A percentile compares a stretch with the other conserved stretches of the same genome.
Evolutionary conservation across 1,284 basidiomycete genomes (phyloP).

Genomic region (Boletus semigastroideus): DNA sequence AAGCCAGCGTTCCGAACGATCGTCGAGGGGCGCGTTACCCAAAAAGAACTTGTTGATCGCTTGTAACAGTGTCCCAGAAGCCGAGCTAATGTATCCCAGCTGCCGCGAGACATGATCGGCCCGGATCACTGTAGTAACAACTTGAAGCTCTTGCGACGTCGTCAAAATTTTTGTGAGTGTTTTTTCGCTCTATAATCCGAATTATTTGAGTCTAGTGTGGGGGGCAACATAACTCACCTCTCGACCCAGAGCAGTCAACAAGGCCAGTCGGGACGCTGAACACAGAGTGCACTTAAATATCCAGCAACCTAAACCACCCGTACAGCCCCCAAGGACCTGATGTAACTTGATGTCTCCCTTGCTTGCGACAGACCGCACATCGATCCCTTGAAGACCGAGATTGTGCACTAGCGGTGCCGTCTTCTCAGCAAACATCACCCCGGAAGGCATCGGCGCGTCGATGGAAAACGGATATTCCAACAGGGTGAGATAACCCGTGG

Average conservation of each 20-base stretch:
- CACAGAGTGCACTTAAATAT: not conserved
- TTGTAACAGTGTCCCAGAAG: not conserved
- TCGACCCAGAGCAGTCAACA: not conserved
- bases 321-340: not conserved
- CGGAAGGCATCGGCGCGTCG: not conserved
- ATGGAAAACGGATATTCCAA: not conserved
- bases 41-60: not conserved
- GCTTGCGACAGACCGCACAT: not conserved
- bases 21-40: not conserved
- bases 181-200: not conserved
- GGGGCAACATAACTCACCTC: not conserved
- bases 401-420: not conserved
- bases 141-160: not conserved
- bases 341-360: not conserved
- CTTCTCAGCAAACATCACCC: not conserved
- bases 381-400: not conserved
- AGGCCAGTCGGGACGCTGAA: not conserved
- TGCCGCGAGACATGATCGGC: not conserved
- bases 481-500: not conserved
- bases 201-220: too few species aligned
- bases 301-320: not conserved
- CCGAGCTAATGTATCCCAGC: not conserved
- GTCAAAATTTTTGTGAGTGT: not conserved
- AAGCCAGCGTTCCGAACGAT: not conserved
- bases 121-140: too few species aligned